These are phyloP conservation scores for Quercus phellos DNA, from an alignment of 331 rosid genomes.

Conservation along the genomic window DNA sequence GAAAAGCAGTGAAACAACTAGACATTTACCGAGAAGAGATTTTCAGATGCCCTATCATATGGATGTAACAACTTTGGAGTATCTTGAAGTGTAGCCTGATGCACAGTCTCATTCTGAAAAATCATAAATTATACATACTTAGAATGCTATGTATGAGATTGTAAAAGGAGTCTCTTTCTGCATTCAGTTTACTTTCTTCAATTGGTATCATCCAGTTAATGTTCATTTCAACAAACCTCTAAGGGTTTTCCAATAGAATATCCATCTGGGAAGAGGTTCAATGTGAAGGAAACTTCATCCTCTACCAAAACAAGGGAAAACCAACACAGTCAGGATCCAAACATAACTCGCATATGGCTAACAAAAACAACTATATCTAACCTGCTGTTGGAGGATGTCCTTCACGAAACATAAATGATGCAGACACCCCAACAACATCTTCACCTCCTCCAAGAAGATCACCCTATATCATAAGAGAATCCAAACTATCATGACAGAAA, in stretches of 20 bases:
- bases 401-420: conserved; percentile 44
- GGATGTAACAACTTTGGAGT: conserved; percentile 77
- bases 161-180: neutral
- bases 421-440: conserved; percentile 30
- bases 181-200: conserved; percentile 7
- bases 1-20: conserved; percentile 12
- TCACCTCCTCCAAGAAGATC: conserved; percentile 39
- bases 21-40: conserved; percentile 70
- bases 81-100: conserved; percentile 48
- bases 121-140: conserved; percentile 17
- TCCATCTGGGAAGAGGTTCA: conserved; percentile 80
- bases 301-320: conserved; percentile 46
- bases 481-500: conserved; percentile 19
- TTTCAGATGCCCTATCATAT: conserved; percentile 85
- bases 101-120: conserved; percentile 60
- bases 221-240: conserved; percentile 61
- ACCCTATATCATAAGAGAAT: conserved; percentile 34
- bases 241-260: conserved; percentile 77
- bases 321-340: conserved; percentile 14
- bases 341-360: conserved; percentile 5
- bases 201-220: conserved; percentile 3
- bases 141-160: conserved; percentile 19
- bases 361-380: conserved; percentile 18
- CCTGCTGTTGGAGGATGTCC: conserved; percentile 45
- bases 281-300: conserved; percentile 70